Base-by-base conservation (phyloP, 352 stramenopile genomes). In the Globisporangium cederbergense region DNA sequence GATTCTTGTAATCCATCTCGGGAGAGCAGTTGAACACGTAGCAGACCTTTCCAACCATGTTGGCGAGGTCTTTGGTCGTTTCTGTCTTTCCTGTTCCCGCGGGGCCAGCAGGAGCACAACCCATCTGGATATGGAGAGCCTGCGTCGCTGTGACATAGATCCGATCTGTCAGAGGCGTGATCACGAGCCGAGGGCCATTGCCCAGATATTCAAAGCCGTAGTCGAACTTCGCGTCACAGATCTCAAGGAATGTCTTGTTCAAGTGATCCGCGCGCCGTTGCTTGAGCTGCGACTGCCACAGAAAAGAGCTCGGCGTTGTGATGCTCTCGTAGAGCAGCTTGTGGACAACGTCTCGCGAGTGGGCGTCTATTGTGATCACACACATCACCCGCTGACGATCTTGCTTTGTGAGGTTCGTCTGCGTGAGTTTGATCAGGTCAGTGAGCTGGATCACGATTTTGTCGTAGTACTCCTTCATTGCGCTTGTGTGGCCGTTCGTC, bases 161-260 rank as follows among this genome's bases (percentile, higher is more conserved):
- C 43, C 95, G 88, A 66, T 98, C 95, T 0, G 95, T 98, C 5
- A 98, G 77, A 3, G 95, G 93, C 28, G 95, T 98, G 60, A 98
- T 95, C 9, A 98, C 95, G 1, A 98, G 83, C 11, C 95, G 81
- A 4, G 91, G 78, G 0, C 95, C 90, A 62, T 98, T 98, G 4
- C 95, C 95, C 14, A 98, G 78, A 67, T 98, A 98, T 64, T 98
- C 95, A 59, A 98, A 98, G 34, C 96, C 92, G 50, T 98, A 98
- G 28, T 95, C 83, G 56, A 98, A 95, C 47, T 79, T 89, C 11
- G 95, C 95, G 62, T 97, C 91, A 30, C 86, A 97, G 58, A 98
- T 98, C 49, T 96, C 88, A 36, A 97, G 75, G 9, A 77, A 80
- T 2, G 81, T 90, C 40, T 78, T 72, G 43, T 83, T 78, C 30